A percentile compares a stretch with the other conserved stretches of the same genome.
phyloP scores from a whole-genome alignment of 139 green algal species.

The Chlorella sp. region DNA sequence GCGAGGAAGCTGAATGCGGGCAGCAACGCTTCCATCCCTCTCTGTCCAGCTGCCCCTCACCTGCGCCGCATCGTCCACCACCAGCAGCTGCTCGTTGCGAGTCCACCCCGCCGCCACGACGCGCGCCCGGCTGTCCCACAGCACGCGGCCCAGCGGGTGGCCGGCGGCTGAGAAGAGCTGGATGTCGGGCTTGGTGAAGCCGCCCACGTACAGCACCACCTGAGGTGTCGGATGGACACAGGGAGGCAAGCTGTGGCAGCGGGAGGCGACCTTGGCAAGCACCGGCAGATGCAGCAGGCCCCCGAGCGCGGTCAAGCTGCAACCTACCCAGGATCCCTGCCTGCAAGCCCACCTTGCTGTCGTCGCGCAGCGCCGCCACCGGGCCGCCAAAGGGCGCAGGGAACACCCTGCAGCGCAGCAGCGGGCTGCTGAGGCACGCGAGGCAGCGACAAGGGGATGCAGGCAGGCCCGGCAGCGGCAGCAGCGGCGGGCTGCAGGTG shows the following conservation, averaged over 20 bases:
- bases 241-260: too few species aligned
- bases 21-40: too few species aligned
- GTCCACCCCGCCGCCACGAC: slow-evolving; percentile 85
- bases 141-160: slow-evolving; percentile 55
- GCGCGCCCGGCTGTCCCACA: slow-evolving; percentile 73
- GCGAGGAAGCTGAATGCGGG: too few species aligned
- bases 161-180: slow-evolving; percentile 76
- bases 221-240: too few species aligned
- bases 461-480: too few species aligned
- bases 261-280: too few species aligned
- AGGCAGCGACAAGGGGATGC: not conserved
- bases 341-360: slow-evolving; percentile 57
- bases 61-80: slow-evolving; percentile 72
- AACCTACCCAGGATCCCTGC: too few species aligned
- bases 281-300: too few species aligned
- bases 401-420: slow-evolving; percentile 29
- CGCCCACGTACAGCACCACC: slow-evolving; percentile 65
- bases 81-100: slow-evolving; percentile 69
- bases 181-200: slow-evolving; percentile 22
- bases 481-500: too few species aligned
- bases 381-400: slow-evolving; percentile 78
- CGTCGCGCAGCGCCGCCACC: slow-evolving; percentile 85
- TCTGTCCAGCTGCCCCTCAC: slow-evolving; percentile 30
- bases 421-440: too few species aligned
- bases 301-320: too few species aligned